Conservation (phyloP, 805 yeast species). For the Candida namnaoensis region DNA sequence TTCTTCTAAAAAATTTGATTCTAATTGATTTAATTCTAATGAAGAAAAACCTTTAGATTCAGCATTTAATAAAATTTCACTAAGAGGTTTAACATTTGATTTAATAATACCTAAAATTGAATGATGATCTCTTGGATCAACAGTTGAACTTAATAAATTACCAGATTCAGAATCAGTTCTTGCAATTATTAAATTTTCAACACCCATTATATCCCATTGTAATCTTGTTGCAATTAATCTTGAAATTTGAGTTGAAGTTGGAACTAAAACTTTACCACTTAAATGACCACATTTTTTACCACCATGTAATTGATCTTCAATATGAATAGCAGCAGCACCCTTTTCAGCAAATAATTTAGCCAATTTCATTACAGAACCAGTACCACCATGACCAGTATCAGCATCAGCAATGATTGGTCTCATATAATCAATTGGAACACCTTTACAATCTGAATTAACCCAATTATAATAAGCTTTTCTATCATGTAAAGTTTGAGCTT, state of each 20-base stretch:
- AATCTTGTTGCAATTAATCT: slow-evolving; percentile 48
- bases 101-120: slow-evolving; percentile 40
- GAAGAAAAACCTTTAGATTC: slow-evolving; percentile 28
- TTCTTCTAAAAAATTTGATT: slow-evolving; percentile 36
- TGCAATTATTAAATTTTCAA: slow-evolving; percentile 49
- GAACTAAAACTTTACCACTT: slow-evolving; percentile 54
- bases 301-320: slow-evolving; percentile 58
- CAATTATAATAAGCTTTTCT: slow-evolving; percentile 36
- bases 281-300: slow-evolving; percentile 61
- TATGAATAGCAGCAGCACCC: slow-evolving; percentile 60
- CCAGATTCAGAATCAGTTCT: slow-evolving; percentile 54
- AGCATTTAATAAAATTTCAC: slow-evolving; percentile 34
- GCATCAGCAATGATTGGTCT: slow-evolving; percentile 61
- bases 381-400: slow-evolving; percentile 61
- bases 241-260: slow-evolving; percentile 46
- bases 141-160: slow-evolving; percentile 37
- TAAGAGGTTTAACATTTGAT: slow-evolving; percentile 29
- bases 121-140: slow-evolving; percentile 51
- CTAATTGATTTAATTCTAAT: slow-evolving; percentile 27
- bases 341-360: slow-evolving; percentile 59
- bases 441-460: slow-evolving; percentile 15
- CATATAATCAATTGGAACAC: slow-evolving; percentile 34
- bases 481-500: slow-evolving; percentile 52
- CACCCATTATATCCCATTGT: slow-evolving; percentile 60
- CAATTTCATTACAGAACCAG: slow-evolving; percentile 53